Evolutionary conservation across 352 stramenopile species (phyloP).

Genomic region (Globisporangium okanoganense): DNA sequence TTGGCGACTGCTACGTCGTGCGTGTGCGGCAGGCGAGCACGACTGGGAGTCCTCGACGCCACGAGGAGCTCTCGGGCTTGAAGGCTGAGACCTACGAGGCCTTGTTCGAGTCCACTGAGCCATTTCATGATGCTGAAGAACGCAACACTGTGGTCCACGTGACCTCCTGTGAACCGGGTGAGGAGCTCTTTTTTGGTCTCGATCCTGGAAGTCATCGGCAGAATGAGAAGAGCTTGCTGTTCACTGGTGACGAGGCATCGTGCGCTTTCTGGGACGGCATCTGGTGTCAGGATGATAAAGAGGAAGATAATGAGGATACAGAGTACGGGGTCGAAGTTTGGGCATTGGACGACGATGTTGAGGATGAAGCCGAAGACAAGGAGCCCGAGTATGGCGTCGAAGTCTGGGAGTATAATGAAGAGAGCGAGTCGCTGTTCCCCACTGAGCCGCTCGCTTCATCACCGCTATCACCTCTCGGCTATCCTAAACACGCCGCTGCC

Average conservation of each 20-base stretch:
- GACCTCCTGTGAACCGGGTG: not conserved
- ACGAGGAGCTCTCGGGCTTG: too few relatives aligned
- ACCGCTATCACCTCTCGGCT: not conserved
- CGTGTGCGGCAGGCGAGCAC: slow-evolving; percentile 1
- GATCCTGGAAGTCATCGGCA: not conserved
- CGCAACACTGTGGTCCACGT: not conserved
- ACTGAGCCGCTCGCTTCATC: not conserved
- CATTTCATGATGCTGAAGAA: not conserved
- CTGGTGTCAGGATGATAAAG: slow-evolving; percentile 7
- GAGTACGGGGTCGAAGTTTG: slow-evolving; percentile 3
- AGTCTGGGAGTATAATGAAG: slow-evolving; percentile 2
- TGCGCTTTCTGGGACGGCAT: slow-evolving; percentile 20
- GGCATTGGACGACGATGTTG: not conserved
- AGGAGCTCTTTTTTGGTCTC: too few relatives aligned
- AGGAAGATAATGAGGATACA: not conserved
- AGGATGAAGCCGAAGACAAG: not conserved
- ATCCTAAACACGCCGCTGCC: not conserved
- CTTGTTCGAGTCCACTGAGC: not conserved
- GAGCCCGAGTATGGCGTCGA: slow-evolving; percentile 7
- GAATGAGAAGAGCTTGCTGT: not conserved
- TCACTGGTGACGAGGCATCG: slow-evolving; percentile 6
- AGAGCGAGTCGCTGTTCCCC: not conserved
- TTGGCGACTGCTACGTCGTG: slow-evolving; percentile 20
- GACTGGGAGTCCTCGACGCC: not conserved
- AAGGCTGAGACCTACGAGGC: not conserved